Evolutionary conservation across 164 flowering plant species (phyloP), one percentile per base, ranked within the genome.

Genomic region (Vitis rupestris): DNA sequence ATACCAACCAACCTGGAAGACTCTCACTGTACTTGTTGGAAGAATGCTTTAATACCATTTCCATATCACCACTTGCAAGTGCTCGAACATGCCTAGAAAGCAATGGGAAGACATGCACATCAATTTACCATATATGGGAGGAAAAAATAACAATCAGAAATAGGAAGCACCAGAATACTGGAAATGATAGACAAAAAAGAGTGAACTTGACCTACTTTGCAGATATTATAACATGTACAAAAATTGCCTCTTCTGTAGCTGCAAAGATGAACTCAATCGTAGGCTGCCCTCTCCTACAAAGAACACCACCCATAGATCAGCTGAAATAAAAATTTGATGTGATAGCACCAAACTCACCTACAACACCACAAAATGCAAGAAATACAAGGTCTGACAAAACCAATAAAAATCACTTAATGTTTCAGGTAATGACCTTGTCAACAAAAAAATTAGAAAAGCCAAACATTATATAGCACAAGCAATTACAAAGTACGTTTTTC

Each of bases 211-310:
- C 96, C 8, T 75, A 95, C 99, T 92, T 95, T 74, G 97, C 88
- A 70, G 93, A 84, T 69, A 95, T 70, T 44, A 90, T 72, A 66
- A 78, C 97, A 80, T 95, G 99, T 68, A 95, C 97, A 75, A 84
- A 93, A 44, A 95, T 75, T 54, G 93, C 90, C 71, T 95, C 98
- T 77, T 93, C 98, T 10, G 89, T 86, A 27, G 99, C 96, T 73
- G 98, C 84, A 84, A 93, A 95, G 72, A 93, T 71, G 73, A 93
- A 93, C 79, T 95, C 99, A 70, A 85, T 70, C 15, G 88, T 84
- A 17, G 92, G 96, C 63, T 88, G 96, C 52, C 92, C 90, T 79
- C 81, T 91, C 94, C 99, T 95, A 75, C 76, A 84, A 71, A 66
- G 37, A 73, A 16, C 37, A 63, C 13, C 48, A 56, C 66, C 50